A percentile compares a stretch with the other conserved stretches of the same genome.
Evolutionary conservation across 2,329 filamentous ascomycete species (phyloP).

Genomic region (Ustulina deusta): DNA sequence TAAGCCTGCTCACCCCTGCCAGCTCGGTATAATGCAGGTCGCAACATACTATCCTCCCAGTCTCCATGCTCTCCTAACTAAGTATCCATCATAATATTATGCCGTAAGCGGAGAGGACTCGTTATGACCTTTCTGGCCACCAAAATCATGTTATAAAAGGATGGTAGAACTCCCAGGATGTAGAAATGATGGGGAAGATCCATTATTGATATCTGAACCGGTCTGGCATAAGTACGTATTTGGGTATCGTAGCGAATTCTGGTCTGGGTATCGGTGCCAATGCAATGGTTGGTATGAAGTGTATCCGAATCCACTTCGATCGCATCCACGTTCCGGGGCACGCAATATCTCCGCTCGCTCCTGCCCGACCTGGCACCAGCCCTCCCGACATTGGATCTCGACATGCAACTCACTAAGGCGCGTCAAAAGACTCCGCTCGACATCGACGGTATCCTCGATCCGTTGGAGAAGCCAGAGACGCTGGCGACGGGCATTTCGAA

Average conservation of each 20-base stretch:
- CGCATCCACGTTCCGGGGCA: background rate
- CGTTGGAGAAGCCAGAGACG: slow-evolving; percentile 56
- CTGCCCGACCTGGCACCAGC: slow-evolving; percentile 35
- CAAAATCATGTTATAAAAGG: background rate
- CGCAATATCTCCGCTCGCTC: slow-evolving; percentile 9
- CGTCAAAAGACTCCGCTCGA: slow-evolving; percentile 60
- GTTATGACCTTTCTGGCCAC: background rate
- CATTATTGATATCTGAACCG: background rate
- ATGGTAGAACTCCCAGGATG: background rate
- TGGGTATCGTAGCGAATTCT: background rate
- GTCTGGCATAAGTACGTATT: background rate
- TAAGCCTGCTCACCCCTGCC: slow-evolving; percentile 15
- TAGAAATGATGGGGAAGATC: background rate
- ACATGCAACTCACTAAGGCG: slow-evolving; percentile 63
- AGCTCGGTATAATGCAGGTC: background rate
- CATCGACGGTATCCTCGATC: slow-evolving; percentile 59
- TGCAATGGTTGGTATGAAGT: background rate
- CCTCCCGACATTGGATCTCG: slow-evolving; percentile 61
- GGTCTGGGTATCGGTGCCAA: background rate
- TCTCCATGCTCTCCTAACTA: background rate
- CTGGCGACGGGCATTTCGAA: slow-evolving; percentile 52
- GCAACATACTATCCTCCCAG: background rate
- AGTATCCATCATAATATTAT: background rate
- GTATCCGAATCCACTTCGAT: background rate
- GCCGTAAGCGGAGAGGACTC: background rate